Evolutionary conservation across 2,329 filamentous ascomycete genomes (phyloP), one percentile per base, ranked within the genome.

Genomic region (Cladosporium sp.): DNA sequence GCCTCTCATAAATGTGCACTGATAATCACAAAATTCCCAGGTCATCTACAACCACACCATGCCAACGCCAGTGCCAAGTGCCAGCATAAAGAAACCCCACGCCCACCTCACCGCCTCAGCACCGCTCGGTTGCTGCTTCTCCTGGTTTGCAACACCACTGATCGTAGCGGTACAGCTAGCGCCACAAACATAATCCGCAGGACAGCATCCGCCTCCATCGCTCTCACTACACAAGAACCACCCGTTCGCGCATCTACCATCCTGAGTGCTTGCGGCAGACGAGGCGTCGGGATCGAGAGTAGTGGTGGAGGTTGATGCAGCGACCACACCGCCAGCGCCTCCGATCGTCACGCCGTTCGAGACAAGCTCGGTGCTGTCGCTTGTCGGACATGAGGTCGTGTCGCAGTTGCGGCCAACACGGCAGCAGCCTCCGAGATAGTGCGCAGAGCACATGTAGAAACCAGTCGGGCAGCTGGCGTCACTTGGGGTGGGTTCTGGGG

Each of bases 401-500:
- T 90, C 86, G 79, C 94, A 98, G 79, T 96, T 86, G 23, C 93
- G 87, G 1, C 92, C 93, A 0, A 92, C 93, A 65, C 91, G 90
- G 79, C 94, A 98, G 80, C 94, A 98, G 23, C 92, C 92, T 16
- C 91, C 92, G 1, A 85, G 81, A 66, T 93, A 92, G 66, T 88
- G 88, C 1, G 94, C 94, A 2, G 89, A 86, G 78, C 94, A 98
- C 59, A 92, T 89, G 77, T 98, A 98, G 82, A 93, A 98, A 2
- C 93, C 93, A 0, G 89, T 93, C 0, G 94, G 94, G 72, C 94
- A 98, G 71, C 84, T 73, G 10, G 76, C 72, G 36, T 60, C 69
- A 61, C 13, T 36, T 54, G 67, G 73, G 34, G 70, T 73, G 14
- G 81, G 76, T 30, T 79, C 77, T 6, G 77, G 75, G 7, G 74